These are phyloP conservation scores for Teunomyces funiuensis DNA, from an alignment of 805 yeast genomes.

Conservation along the genomic window DNA sequence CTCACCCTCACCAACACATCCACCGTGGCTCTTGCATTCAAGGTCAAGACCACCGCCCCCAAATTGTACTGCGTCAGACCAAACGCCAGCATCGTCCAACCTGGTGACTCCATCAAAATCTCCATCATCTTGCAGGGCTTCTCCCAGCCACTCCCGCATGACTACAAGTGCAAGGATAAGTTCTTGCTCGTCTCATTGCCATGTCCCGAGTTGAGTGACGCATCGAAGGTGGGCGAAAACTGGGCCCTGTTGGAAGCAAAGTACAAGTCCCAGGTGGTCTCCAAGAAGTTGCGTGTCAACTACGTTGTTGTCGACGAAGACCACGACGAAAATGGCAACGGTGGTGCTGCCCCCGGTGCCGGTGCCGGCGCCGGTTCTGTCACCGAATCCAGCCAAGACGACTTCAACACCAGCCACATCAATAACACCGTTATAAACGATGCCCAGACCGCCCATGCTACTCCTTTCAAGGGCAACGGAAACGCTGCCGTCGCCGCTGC, in stretches of 20 bases:
- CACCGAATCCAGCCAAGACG: slow-evolving; percentile 16
- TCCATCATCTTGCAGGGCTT: slow-evolving; percentile 85
- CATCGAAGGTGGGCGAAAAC: slow-evolving; percentile 58
- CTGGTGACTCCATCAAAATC: slow-evolving; percentile 72
- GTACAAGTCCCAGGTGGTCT: slow-evolving; percentile 52
- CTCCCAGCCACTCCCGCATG: slow-evolving; percentile 68
- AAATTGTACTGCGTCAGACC: slow-evolving; percentile 95
- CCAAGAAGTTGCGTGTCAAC: slow-evolving; percentile 67
- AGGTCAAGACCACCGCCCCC: slow-evolving; percentile 98
- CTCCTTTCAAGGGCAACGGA: slow-evolving; percentile 10
- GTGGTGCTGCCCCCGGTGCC: slow-evolving; percentile 12
- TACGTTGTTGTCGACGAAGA: slow-evolving; percentile 39
- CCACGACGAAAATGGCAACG: slow-evolving; percentile 19
- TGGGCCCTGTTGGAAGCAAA: slow-evolving; percentile 75
- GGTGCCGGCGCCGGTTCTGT: slow-evolving; percentile 8
- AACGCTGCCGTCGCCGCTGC: slow-evolving; percentile 14
- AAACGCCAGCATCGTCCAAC: slow-evolving; percentile 75
- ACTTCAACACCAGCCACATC: slow-evolving; percentile 12
- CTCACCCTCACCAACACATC: slow-evolving; percentile 56
- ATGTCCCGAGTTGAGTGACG: slow-evolving; percentile 58
- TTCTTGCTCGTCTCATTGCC: slow-evolving; percentile 87
- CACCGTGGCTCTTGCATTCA: slow-evolving; percentile 71
- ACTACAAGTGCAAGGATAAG: slow-evolving; percentile 84
- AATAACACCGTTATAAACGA: slow-evolving; percentile 11
- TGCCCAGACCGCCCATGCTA: slow-evolving; percentile 13